These are phyloP conservation scores for Chamaecrista fasciculata DNA, from an alignment of 306 rosid species.

Conservation along the genomic window DNA sequence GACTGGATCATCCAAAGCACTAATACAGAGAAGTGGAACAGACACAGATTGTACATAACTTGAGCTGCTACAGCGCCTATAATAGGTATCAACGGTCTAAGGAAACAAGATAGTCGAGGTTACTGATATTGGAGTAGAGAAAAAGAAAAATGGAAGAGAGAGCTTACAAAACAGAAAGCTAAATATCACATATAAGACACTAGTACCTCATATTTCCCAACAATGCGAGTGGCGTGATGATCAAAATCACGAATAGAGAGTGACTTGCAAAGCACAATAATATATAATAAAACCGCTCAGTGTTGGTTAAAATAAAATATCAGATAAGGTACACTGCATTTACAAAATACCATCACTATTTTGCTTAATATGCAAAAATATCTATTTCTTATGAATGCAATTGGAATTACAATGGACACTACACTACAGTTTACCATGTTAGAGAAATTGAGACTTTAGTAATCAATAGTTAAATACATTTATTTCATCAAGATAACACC, in stretches of 20 bases:
- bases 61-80: slow-evolving; percentile 82
- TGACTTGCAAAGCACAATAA: slow-evolving; percentile 56
- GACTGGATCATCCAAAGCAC: slow-evolving; percentile 94
- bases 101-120: slow-evolving; percentile 35
- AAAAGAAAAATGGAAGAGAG: background rate
- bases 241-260: slow-evolving; percentile 89
- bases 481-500: background rate
- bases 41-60: slow-evolving; percentile 73
- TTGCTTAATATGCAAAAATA: background rate
- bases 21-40: slow-evolving; percentile 85
- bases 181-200: slow-evolving; percentile 6
- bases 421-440: background rate
- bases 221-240: slow-evolving; percentile 74
- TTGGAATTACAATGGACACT: background rate
- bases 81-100: slow-evolving; percentile 91
- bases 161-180: slow-evolving; percentile 22
- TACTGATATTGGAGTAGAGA: background rate
- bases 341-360: background rate
- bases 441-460: background rate
- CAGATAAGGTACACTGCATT: background rate
- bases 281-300: slow-evolving; percentile 19
- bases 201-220: slow-evolving; percentile 88
- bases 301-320: slow-evolving; percentile 17
- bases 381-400: background rate
- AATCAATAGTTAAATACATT: background rate